Base-by-base conservation (phyloP, 805 yeast species). In the Yarrowia osloensis region DNA sequence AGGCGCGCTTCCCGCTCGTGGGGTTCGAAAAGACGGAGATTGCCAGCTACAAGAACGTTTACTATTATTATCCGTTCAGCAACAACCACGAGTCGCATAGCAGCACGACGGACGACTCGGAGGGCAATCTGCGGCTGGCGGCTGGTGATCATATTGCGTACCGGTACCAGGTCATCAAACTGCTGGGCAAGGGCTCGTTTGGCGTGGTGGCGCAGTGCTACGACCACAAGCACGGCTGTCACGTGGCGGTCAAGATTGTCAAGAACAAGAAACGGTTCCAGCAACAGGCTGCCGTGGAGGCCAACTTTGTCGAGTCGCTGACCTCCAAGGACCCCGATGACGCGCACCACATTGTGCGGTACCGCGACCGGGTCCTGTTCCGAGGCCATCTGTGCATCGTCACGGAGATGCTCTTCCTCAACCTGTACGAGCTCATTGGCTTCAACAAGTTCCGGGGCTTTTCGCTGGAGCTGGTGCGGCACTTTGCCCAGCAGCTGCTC, bases 351-450 rank as follows among this genome's bases (percentile, higher is more conserved):
- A 77, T 88, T n/a, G 74, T 90, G 50, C 75, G 81, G 21, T 89
- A 88, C 71, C 73, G 80, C 40, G 89, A 87, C 47, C 91, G 89
- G 76, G 91, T 91, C 77, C 85, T 84, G 70, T 91, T 91, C 74
- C 80, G 96, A 68, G 87, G 90, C 22, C 97, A 91, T 73, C 84
- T 91, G 79, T 91, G 96, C 75, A 88, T 91, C 42, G 85, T 86
- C 1, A 88, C 93, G 0, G 97, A 91, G 73, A 76, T 88, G 6
- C 78, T 91, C 21, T 85, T 91, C 0, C 76, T 88, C 19, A 90
- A 89, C 68, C 74, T 91, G 39, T 88, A 84, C 71, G 88, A 91
- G 81, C 11, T 74, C 80, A 47, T 79, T n/a, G 76, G 76, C 50
- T 74, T 73, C 61, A 79, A 77, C 70, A 69, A 72, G 67, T 77